phyloP scores from a whole-genome alignment of 352 stramenopile species.

The Phytopythium montanum region DNA sequence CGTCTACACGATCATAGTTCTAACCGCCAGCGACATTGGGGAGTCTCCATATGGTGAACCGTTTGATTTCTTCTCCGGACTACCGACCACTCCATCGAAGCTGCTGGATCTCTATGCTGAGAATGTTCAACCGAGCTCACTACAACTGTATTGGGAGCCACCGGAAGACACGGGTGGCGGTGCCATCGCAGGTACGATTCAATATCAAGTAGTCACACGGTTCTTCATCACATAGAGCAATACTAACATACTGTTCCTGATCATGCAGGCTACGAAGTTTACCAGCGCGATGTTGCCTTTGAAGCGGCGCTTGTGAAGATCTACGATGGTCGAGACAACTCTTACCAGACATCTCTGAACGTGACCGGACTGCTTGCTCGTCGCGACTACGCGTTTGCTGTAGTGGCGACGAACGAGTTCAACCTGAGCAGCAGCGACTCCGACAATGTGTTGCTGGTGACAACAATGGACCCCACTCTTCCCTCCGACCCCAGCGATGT shows the following conservation, averaged over 20 bases:
- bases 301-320: slow-evolving; percentile 7
- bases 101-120: background rate
- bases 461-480: slow-evolving; percentile 11
- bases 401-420: slow-evolving; percentile 46
- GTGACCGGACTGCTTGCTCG: slow-evolving; percentile 21
- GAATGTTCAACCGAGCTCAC: background rate
- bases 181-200: slow-evolving; percentile 26
- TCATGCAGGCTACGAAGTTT: slow-evolving; percentile 23
- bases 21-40: background rate
- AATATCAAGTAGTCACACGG: too few relatives aligned
- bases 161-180: slow-evolving; percentile 41
- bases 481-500: slow-evolving; percentile 20
- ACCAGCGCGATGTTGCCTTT: slow-evolving; percentile 6
- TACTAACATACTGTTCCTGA: slow-evolving; percentile 1
- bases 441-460: slow-evolving; percentile 14
- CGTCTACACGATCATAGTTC: background rate
- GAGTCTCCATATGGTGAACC: background rate
- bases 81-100: background rate
- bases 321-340: slow-evolving; percentile 19
- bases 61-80: background rate
- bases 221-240: too few relatives aligned
- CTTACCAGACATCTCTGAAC: slow-evolving; percentile 11
- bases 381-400: slow-evolving; percentile 26
- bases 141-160: background rate
- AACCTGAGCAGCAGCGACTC: slow-evolving; percentile 14